Evolutionary conservation across 257 asterid species (phyloP).

Genomic region (Cordia subcordata): DNA sequence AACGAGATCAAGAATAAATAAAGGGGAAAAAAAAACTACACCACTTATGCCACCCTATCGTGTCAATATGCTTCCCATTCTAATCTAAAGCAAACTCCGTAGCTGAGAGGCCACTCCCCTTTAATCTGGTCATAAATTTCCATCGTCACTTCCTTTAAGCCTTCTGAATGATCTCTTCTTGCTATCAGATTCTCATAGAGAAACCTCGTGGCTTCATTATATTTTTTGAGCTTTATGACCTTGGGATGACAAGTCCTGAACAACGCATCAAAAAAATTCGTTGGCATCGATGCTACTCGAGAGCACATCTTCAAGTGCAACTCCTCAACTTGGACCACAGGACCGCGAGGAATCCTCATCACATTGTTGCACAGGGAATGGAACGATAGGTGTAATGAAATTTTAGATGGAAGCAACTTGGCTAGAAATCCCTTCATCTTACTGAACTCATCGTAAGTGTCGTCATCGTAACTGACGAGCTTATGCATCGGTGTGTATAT

Average conservation of each 20-base stretch:
- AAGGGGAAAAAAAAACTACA: too few species aligned
- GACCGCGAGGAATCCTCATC: background rate
- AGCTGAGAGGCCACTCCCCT: too few species aligned
- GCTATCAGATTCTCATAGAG: background rate
- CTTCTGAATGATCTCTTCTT: background rate
- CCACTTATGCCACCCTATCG: too few species aligned
- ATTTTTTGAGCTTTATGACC: background rate
- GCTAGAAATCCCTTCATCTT: background rate
- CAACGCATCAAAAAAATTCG: slow-evolving; percentile 2
- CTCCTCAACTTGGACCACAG: background rate
- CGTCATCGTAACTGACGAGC: background rate
- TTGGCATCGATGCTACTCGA: too few species aligned
- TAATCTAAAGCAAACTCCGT: too few species aligned
- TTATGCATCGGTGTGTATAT: slow-evolving; percentile 1
- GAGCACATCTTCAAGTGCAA: background rate
- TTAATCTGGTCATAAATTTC: slow-evolving; percentile 6
- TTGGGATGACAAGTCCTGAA: slow-evolving; percentile 13
- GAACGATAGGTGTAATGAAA: background rate
- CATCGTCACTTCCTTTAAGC: slow-evolving; percentile 1
- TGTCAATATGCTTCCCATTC: too few species aligned
- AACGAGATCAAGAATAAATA: too few species aligned
- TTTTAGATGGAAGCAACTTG: background rate
- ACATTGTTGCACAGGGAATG: too few species aligned
- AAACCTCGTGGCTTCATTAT: background rate
- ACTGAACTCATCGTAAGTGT: slow-evolving; percentile 11